Base-by-base conservation (phyloP, 2,329 filamentous ascomycete genomes). In the Nemania sp. region DNA sequence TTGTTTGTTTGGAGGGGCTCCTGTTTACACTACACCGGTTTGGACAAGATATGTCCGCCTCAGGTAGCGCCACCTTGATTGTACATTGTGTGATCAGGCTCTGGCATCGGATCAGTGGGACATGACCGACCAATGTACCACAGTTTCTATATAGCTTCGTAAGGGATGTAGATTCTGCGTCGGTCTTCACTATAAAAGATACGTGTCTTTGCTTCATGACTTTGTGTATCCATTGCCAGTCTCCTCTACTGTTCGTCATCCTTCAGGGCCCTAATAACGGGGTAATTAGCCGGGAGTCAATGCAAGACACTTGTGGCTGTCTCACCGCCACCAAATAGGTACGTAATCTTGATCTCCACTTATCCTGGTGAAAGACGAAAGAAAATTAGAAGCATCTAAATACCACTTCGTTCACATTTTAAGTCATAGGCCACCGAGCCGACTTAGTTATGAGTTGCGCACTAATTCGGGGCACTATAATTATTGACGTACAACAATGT, bases 11-110 rank as follows among this genome's bases (percentile, higher is more conserved):
- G 5, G 11, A 52, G 41, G 41, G 24, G 57, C 26, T 59, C 22
- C n/a, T 55, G 45, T 58, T 55, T 45, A 55, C n/a, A 18, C 35
- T 35, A 32, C 26, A 22, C 26, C 20, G 18, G 53, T 57, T 69
- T 66, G 66, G 66, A 67, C 66, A 65, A 64, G 61, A 29, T 52
- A 58, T 57, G 55, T 49, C 41, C 20, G n/a, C 45, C n/a, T 56
- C 6, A 7, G 26, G 32, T 38, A 58, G 32, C 26, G 41, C 20
- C 20, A 38, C 20, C 32, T 55, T 57, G 38, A 51, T 51, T 22
- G 51, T 35, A 52, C 43, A 41, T 49, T 22, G 45, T 52, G 15
- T n/a, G 20, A 38, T 35, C 35, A 35, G 32, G 41, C 15, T 32
- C 41, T 47, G 60, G 47, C 35, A 32, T 56, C 22, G 45, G 27